Evolutionary conservation across 306 rosid genomes (phyloP).

Genomic region (Amphicarpaea edgeworthii): DNA sequence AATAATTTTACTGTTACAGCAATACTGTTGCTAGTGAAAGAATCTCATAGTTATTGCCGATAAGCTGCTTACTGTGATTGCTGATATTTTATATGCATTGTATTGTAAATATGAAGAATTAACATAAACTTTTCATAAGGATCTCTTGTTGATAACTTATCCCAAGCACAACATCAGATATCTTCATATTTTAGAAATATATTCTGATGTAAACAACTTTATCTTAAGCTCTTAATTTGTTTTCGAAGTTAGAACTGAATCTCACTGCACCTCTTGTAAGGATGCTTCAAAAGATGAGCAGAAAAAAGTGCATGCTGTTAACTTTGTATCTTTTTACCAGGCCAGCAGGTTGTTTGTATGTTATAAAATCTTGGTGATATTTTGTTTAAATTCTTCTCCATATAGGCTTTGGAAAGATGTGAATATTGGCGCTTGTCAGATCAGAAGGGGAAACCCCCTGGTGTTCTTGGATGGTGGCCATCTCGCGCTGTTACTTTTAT

Average conservation of each 20-base stretch:
- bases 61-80: conserved; percentile 26
- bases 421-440: conserved; percentile 99
- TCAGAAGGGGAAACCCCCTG: conserved; percentile 91
- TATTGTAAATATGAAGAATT: conserved; percentile 2
- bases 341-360: background rate
- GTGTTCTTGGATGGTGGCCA: conserved; percentile 99
- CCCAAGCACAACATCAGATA: background rate
- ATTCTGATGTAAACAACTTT: conserved; percentile 14
- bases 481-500: conserved; percentile 98
- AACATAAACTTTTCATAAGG: background rate
- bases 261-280: conserved; percentile 1
- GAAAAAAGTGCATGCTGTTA: background rate
- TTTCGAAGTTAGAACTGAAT: background rate
- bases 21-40: conserved; percentile 8
- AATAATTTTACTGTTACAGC: background rate
- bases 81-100: conserved; percentile 29
- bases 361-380: conserved; percentile 20
- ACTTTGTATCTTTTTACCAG: conserved; percentile 10
- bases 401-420: conserved; percentile 79
- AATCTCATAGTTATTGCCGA: conserved; percentile 8
- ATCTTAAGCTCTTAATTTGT: conserved; percentile 1
- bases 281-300: conserved; percentile 1
- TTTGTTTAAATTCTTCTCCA: conserved; percentile 4
- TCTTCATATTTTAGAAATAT: conserved; percentile 23
- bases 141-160: conserved; percentile 10